Conservation (phyloP, 768 basidiomycete species). For the Suillus subluteus region DNA sequence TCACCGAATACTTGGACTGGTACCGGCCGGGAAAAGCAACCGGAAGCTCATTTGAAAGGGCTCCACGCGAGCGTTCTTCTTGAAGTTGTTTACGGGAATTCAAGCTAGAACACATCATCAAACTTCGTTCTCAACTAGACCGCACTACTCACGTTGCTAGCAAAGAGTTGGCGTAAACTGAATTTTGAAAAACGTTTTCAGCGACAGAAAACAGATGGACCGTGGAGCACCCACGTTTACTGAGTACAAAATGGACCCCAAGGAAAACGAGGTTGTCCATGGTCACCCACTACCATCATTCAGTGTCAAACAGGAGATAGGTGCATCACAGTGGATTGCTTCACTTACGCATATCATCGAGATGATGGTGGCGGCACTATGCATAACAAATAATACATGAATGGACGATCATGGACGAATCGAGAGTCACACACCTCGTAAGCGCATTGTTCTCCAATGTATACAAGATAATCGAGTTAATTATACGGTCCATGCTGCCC, state of each 20-base stretch:
- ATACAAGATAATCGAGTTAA: slow-evolving; percentile 52
- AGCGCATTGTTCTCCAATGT: slow-evolving; percentile 56
- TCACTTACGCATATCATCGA: slow-evolving; percentile 47
- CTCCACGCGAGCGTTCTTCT: slow-evolving; percentile 29
- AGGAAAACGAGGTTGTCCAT: slow-evolving; percentile 56
- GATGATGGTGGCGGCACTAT: slow-evolving; percentile 40
- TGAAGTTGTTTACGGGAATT: slow-evolving; percentile 41
- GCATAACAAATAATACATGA: background rate
- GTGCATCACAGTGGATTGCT: background rate
- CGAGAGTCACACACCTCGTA: slow-evolving; percentile 40
- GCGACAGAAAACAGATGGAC: background rate
- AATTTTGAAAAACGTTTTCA: background rate
- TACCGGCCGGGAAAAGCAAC: slow-evolving; percentile 27
- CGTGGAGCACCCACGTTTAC: slow-evolving; percentile 42
- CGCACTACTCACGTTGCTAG: slow-evolving; percentile 41
- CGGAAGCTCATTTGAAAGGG: slow-evolving; percentile 31
- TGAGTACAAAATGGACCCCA: slow-evolving; percentile 56
- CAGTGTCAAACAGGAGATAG: background rate
- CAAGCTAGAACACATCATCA: slow-evolving; percentile 26
- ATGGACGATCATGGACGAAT: slow-evolving; percentile 17
- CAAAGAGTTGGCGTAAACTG: slow-evolving; percentile 56
- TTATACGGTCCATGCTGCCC: slow-evolving; percentile 48
- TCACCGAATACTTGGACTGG: slow-evolving; percentile 6
- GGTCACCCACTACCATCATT: slow-evolving; percentile 42
- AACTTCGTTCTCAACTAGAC: background rate